These are phyloP conservation scores for Akebia trifoliata DNA, from an alignment of 164 flowering plant genomes.

Conservation along the genomic window DNA sequence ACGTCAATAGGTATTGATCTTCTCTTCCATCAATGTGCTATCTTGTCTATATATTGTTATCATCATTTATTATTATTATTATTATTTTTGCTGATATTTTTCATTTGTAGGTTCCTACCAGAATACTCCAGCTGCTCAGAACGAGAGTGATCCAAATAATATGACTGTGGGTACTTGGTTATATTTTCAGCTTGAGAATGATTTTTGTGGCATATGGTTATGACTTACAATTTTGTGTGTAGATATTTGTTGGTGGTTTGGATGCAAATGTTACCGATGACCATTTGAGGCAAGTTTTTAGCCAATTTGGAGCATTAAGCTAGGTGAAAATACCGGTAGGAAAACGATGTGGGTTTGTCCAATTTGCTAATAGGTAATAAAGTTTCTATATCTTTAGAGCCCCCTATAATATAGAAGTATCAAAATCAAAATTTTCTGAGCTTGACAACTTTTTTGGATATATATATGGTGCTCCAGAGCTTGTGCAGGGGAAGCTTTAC, in stretches of 20 bases:
- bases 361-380: conserved; percentile 64
- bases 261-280: conserved; percentile 76
- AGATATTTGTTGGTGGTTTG: conserved; percentile 89
- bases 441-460: not conserved
- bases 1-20: not conserved
- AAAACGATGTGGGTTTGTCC: too few relatives aligned
- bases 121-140: conserved; percentile 51
- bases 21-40: not conserved
- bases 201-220: conserved; percentile 5
- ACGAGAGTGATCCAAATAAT: too few relatives aligned
- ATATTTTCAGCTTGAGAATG: not conserved
- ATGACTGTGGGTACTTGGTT: conserved; percentile 62
- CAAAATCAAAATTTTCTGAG: not conserved
- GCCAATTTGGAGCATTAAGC: conserved; percentile 62
- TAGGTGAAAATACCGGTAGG: conserved; percentile 87
- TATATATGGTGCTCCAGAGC: too few relatives aligned
- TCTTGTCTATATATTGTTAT: not conserved
- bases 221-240: conserved; percentile 18
- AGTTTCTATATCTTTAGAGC: not conserved
- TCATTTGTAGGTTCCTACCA: conserved; percentile 68
- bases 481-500: too few relatives aligned
- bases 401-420: not conserved
- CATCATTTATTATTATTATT: not conserved
- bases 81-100: conserved; percentile 7
- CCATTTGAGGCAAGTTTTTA: conserved; percentile 55